Evolutionary conservation across 108 stramenopile species (phyloP).

Genomic region (Nannochloropsis gaditana): DNA sequence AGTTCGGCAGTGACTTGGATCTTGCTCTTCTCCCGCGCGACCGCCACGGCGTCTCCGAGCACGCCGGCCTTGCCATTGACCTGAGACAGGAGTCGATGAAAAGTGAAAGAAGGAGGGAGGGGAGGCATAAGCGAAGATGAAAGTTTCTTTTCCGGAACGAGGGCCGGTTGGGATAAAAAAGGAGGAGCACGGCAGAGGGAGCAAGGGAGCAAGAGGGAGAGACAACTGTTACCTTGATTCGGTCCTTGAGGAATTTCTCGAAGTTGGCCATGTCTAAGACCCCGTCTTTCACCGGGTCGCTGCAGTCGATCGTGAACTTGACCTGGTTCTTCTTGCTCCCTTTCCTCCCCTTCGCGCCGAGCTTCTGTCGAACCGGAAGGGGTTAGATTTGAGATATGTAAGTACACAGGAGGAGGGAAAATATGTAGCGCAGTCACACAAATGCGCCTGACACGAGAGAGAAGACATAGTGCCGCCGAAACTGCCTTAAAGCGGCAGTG

Average conservation of each 20-base stretch:
- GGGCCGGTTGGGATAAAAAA: too few relatives aligned
- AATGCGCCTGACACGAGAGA: too few relatives aligned
- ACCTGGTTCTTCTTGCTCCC: constrained; percentile 81
- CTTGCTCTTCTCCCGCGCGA: constrained; percentile 82
- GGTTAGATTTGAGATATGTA: too few relatives aligned
- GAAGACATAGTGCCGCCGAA: too few relatives aligned
- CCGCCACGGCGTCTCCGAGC: constrained; percentile 64
- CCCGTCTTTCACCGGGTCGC: constrained; percentile 90
- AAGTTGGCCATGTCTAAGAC: constrained; percentile 93
- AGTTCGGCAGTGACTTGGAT: constrained; percentile 77
- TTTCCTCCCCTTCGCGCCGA: constrained; percentile 54
- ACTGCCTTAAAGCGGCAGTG: too few relatives aligned
- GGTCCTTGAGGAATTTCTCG: constrained; percentile 95
- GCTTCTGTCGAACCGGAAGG: neutral
- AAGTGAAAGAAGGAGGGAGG: neutral
- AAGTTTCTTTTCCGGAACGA: too few relatives aligned
- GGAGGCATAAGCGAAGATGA: neutral
- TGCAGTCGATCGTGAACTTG: constrained; percentile 97
- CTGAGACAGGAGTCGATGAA: neutral
- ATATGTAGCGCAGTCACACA: too few relatives aligned
- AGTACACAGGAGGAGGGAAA: too few relatives aligned
- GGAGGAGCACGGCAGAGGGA: neutral
- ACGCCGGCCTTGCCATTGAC: constrained; percentile 60
- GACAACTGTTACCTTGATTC: constrained; percentile 72
- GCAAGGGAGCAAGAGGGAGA: neutral